Base-by-base conservation (phyloP, 2,329 filamentous ascomycete genomes). In the Neobulgaria alba region DNA sequence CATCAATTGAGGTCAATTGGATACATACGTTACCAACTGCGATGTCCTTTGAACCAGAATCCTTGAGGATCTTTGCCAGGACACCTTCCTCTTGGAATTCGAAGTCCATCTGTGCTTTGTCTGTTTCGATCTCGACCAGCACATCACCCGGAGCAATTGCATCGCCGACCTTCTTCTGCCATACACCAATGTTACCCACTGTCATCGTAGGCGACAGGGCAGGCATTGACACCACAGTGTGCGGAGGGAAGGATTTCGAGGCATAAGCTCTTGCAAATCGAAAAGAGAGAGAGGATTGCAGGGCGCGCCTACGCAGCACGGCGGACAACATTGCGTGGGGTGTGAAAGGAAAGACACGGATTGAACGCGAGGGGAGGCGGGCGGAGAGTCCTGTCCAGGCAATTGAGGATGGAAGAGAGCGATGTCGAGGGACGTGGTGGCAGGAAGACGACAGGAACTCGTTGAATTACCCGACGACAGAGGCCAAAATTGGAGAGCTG, bases 71-170 rank as follows among this genome's bases (percentile, higher is more conserved):
- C 76, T 95, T 95, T 59, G 92, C 90, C 54, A 98, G 75, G 46
- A 94, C 77, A 72, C 90, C 92, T 63, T 96, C 92, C 61, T 98
- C 92, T 68, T 98, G 92, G 69, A 94, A 96, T 68, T 98, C 92
- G 64, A 98, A 96, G 72, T 98, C 92, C 92, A 98, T 98, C 72
- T 96, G 92, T 51, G 92, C 92, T 77, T 98, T 98, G 69, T 98
- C 92, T 57, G 92, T 98, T 77, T 98, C 92, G 59, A 96, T 95
- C 74, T 95, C 89, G 55, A 95, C 89, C 55, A 98, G 71, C 34
- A 98, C 92, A 63, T 98, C 92, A 63, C 92, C 92, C 38, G 93
- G 89, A 43, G 77, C 71, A 64, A 98, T 81, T 49, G 72, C 61
- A 66, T 98, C 92, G 61, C 92, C 92, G 53, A 80, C 74, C 72